These are phyloP conservation scores for Trichoderma sp. DNA, from an alignment of 2,329 filamentous ascomycete species.

Conservation along the genomic window DNA sequence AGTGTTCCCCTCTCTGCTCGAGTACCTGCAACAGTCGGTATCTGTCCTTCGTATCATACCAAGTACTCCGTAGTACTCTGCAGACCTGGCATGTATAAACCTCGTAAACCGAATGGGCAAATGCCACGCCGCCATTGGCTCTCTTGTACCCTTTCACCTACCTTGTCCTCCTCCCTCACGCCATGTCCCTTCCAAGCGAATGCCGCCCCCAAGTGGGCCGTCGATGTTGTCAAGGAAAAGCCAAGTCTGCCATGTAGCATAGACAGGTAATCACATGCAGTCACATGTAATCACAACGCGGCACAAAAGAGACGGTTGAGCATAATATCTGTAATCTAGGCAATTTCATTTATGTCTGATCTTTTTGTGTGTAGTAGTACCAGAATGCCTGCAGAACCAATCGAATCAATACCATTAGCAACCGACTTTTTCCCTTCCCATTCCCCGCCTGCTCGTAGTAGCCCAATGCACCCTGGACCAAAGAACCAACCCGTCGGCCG, in stretches of 20 bases:
- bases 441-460: slow-evolving; percentile 11
- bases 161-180: background rate
- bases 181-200: background rate
- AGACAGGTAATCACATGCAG: slow-evolving; percentile 4
- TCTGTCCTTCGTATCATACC: background rate
- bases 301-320: background rate
- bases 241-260: slow-evolving; percentile 9
- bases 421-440: slow-evolving; percentile 14
- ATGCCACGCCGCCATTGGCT: background rate
- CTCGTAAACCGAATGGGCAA: background rate
- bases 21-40: background rate
- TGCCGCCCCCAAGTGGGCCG: background rate
- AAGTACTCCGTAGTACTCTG: background rate
- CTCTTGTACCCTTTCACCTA: background rate
- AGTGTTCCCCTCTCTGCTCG: background rate
- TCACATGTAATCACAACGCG: slow-evolving; percentile 5
- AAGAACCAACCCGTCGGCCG: slow-evolving; percentile 12
- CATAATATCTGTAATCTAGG: slow-evolving; percentile 15
- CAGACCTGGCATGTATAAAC: background rate
- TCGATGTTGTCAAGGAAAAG: background rate
- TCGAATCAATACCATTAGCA: slow-evolving; percentile 15
- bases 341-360: slow-evolving; percentile 19
- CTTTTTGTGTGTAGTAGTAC: slow-evolving; percentile 13
- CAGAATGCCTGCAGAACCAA: slow-evolving; percentile 6
- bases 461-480: slow-evolving; percentile 16